These are phyloP conservation scores for Excoecaria agallocha DNA, from an alignment of 345 rosid genomes.

Conservation along the genomic window DNA sequence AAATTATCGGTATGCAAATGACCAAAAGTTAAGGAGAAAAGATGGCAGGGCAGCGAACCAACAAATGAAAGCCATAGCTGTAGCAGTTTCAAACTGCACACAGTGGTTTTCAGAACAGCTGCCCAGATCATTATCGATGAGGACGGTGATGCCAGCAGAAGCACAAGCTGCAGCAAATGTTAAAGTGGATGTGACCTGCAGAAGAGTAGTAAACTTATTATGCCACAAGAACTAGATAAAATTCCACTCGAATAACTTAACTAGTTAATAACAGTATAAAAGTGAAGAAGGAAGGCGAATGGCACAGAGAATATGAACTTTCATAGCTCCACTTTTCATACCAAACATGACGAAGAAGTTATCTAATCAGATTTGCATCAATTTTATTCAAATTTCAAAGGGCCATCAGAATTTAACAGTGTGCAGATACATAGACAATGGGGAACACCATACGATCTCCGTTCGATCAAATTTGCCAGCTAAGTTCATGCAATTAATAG, in stretches of 20 bases:
- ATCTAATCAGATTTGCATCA: not conserved
- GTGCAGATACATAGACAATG: not conserved
- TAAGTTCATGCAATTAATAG: not conserved
- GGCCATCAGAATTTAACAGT: not conserved
- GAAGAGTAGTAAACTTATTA: not conserved
- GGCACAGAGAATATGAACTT: not conserved
- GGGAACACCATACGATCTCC: not conserved
- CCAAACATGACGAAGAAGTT: not conserved
- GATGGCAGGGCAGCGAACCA: slow-evolving; percentile 65
- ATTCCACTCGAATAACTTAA: not conserved
- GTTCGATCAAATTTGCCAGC: not conserved
- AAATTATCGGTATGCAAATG: slow-evolving; percentile 50
- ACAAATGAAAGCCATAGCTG: slow-evolving; percentile 72
- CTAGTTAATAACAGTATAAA: not conserved
- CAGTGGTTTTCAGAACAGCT: slow-evolving; percentile 58
- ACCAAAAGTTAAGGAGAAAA: slow-evolving; percentile 72
- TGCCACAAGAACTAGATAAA: not conserved
- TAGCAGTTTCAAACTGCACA: slow-evolving; percentile 64
- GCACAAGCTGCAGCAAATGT: slow-evolving; percentile 83
- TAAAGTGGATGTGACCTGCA: slow-evolving; percentile 73
- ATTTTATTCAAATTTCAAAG: not conserved
- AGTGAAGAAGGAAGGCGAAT: not conserved
- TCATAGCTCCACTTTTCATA: not conserved
- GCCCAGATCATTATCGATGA: slow-evolving; percentile 64
- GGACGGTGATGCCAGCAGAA: slow-evolving; percentile 78